Percentiles rank a stretch among this genome's conserved stretches.
phyloP scores from a whole-genome alignment of 441 rosid species.

The Daphne laureola region DNA sequence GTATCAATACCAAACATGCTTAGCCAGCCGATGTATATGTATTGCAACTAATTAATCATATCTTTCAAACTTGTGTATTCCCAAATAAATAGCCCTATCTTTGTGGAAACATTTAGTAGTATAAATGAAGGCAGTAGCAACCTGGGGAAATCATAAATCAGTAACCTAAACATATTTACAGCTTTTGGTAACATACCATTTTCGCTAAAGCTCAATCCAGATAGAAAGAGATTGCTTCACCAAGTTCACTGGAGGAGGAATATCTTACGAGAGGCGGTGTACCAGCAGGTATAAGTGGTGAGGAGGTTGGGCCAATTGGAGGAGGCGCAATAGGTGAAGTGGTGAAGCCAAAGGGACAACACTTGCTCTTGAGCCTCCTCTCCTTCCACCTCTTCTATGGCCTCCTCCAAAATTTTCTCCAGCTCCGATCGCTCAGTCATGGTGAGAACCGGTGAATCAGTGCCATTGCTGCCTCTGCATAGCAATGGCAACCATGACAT shows the following conservation, averaged over 20 bases:
- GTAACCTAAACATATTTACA: too few relatives aligned
- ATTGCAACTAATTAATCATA: too few relatives aligned
- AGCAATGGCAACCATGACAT: conserved; percentile 70
- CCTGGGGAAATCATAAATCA: too few relatives aligned
- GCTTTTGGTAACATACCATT: too few relatives aligned
- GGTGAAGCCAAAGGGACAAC: conserved; percentile 79
- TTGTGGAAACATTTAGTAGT: too few relatives aligned
- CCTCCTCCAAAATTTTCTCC: conserved; percentile 50
- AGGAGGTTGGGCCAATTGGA: conserved; percentile 90
- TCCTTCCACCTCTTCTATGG: conserved; percentile 34
- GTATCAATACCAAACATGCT: too few relatives aligned
- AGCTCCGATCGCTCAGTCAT: conserved; percentile 38
- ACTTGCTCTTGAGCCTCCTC: conserved; percentile 70
- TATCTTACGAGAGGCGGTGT: conserved; percentile 56
- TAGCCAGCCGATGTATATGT: too few relatives aligned
- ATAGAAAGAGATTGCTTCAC: too few relatives aligned
- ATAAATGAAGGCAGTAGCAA: too few relatives aligned
- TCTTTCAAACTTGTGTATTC: background rate
- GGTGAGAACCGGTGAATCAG: conserved; percentile 54
- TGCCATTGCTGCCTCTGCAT: conserved; percentile 62
- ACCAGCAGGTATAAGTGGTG: conserved; percentile 59
- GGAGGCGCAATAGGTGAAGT: conserved; percentile 51
- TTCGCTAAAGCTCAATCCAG: too few relatives aligned
- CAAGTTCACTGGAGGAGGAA: conserved; percentile 24
- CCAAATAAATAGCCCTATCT: background rate